A percentile compares a stretch with the other conserved stretches of the same genome.
These are phyloP conservation scores for Arthrobotrys iridis DNA, from an alignment of 2,329 filamentous ascomycete genomes.

Conservation along the genomic window DNA sequence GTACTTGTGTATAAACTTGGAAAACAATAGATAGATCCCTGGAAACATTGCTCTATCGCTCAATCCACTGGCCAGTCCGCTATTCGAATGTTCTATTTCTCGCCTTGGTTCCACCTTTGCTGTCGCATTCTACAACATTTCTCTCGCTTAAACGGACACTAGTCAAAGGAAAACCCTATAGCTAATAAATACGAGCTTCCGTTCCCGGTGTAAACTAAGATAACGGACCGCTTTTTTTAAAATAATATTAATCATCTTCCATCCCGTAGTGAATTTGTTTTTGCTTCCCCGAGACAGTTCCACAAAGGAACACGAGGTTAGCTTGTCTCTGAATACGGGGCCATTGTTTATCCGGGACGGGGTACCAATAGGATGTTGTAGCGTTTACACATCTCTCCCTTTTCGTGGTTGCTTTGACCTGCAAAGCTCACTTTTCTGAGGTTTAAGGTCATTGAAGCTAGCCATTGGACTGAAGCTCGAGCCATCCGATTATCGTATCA, in stretches of 20 bases:
- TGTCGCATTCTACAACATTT: neutral
- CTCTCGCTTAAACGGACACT: constrained; percentile 18
- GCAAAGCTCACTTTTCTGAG: neutral
- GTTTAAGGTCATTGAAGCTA: neutral
- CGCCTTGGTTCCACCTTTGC: neutral
- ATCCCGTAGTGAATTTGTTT: neutral
- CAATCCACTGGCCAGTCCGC: no score
- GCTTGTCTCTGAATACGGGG: neutral
- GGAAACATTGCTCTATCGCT: neutral
- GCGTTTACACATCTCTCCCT: neutral
- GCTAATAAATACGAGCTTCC: constrained; percentile 10
- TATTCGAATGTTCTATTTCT: neutral
- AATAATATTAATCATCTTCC: constrained; percentile 2
- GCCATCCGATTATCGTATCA: constrained; percentile 9
- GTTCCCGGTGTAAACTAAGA: neutral
- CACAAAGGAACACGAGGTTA: constrained; percentile 5
- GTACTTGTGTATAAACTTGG: no score
- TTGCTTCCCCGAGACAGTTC: constrained; percentile 3
- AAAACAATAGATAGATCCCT: neutral
- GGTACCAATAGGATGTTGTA: neutral
- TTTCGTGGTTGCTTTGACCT: constrained; percentile 11
- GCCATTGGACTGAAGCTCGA: neutral
- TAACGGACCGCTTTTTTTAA: constrained; percentile 10
- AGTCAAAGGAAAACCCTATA: constrained; percentile 4
- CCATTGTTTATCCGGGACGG: neutral